A percentile compares a stretch with the other conserved stretches of the same genome.
phyloP scores from a whole-genome alignment of 257 asterid species.

The Orobanche coerulescens region DNA sequence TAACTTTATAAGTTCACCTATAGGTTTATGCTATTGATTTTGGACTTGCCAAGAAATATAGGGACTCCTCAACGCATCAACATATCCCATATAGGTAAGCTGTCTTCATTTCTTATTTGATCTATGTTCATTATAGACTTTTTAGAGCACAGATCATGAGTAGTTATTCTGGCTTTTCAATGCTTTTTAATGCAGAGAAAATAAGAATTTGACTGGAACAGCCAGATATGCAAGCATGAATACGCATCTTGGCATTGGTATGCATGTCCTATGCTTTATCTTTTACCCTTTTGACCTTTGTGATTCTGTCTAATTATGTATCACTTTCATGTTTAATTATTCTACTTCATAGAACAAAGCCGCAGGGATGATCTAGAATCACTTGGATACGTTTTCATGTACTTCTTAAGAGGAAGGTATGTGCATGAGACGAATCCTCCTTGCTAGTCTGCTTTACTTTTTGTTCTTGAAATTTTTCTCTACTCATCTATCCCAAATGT shows the following conservation, averaged over 20 bases:
- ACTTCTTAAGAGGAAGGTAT: slow-evolving; percentile 82
- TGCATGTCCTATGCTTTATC: slow-evolving; percentile 23
- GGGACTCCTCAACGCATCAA: slow-evolving; percentile 50
- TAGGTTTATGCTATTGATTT: slow-evolving; percentile 67
- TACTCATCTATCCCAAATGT: slow-evolving; percentile 26
- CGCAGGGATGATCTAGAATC: slow-evolving; percentile 87
- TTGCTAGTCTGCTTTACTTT: slow-evolving; percentile 9
- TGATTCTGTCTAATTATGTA: slow-evolving; percentile 18
- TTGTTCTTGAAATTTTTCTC: slow-evolving; percentile 12
- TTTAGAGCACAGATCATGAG: neutral
- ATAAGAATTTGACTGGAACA: slow-evolving; percentile 92
- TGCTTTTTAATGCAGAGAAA: slow-evolving; percentile 58
- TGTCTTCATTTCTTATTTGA: slow-evolving; percentile 10
- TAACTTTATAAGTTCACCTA: slow-evolving; percentile 18
- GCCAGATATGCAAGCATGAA: slow-evolving; percentile 96
- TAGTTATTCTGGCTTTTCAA: slow-evolving; percentile 9
- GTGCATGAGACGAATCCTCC: neutral
- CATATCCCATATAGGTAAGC: slow-evolving; percentile 69
- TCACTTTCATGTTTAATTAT: slow-evolving; percentile 23
- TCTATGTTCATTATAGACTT: too few species aligned
- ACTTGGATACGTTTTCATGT: slow-evolving; percentile 84
- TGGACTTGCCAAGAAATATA: slow-evolving; percentile 74
- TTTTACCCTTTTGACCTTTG: slow-evolving; percentile 16
- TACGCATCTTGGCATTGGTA: slow-evolving; percentile 95
- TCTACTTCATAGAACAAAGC: slow-evolving; percentile 59